Base-by-base conservation (phyloP, 2,329 filamentous ascomycete species). In the Fusarium proliferatum region DNA sequence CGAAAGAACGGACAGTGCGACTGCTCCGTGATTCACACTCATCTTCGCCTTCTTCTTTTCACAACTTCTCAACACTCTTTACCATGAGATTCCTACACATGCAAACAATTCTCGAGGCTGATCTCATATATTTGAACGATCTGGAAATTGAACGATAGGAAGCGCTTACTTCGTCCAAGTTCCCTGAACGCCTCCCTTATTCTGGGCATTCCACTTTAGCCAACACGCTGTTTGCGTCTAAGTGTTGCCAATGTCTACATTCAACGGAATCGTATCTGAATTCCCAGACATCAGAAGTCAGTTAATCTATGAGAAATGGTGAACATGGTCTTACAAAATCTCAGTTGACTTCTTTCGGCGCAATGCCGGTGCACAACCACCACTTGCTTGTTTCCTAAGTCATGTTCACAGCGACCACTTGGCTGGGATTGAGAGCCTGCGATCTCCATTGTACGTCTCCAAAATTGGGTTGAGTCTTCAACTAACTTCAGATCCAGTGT, bases 351-450 rank as follows among this genome's bases (percentile, higher is more conserved):
- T 91, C 84, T 98, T 98, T 77, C 89, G 93, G 30, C 84, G 83
- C 21, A 85, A 86, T 52, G 83, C 85, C 8, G 84, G 85, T 10
- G 82, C 82, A 21, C 87, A 83, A 21, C 88, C 92, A 8, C 93
- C 94, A 1, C 82, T 96, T 62, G 95, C 93, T 21, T 96, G 93
- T 80, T 97, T 98, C 79, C 86, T 98, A 33, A 97, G 93, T 81
- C 96, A 98, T 87, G 91, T 97, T 5, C 96, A 98, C 80, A 97
- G 93, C 72, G 95, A 98, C 77, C 96, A 98, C 82, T 88, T 98
- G 2, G 88, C 88, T 41, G 95, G 96, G 0, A 87, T 98, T 3
- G 94, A 97, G 76, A 89, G 87, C 17, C 87, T 95, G 61, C 89
- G 90, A 51, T 90, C 93, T 34, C 93, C 94, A 0, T 97, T 97